Base-by-base conservation (phyloP, 306 rosid genomes). In the Pueraria montana region DNA sequence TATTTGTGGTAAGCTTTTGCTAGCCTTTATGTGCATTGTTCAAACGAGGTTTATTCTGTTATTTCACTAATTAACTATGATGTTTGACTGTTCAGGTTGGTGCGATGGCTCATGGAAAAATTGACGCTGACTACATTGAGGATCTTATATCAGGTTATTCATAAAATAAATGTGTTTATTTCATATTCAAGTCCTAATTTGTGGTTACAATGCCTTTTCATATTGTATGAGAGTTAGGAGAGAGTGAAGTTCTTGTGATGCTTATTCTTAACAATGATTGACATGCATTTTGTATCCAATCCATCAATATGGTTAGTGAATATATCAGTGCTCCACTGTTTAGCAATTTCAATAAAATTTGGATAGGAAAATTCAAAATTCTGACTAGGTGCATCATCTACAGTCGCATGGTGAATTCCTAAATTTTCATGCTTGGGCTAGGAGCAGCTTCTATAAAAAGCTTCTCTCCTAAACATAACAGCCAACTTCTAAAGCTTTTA, bases 71-170 rank as follows among this genome's bases (percentile, higher is more conserved):
- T n/a, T n/a, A n/a, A n/a, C n/a, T n/a, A n/a, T n/a, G n/a, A n/a
- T n/a, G n/a, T n/a, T n/a, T n/a, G n/a, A n/a, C n/a, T n/a, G n/a
- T n/a, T n/a, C n/a, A n/a, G n/a, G n/a, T n/a, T n/a, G n/a, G n/a
- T n/a, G n/a, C n/a, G 71, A 71, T 80, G 84, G 72, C 72, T 71
- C 78, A 30, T 80, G 84, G 84, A 80, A 80, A 80, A 59, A 80
- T 71, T 80, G 84, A 58, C 12, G 84, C 38, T 71, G 84, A 71
- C 17, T 80, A 71, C 62, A 59, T 59, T 59, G 78, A 80, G 30
- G 78, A 80, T 43, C 71, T 58, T 55, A 70, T 80, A 70, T 80
- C 78, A 61, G 84, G 79, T 81, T 58, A 18, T n/a, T 59, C 40
- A n/a, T 34, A 27, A 27, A 27, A 27, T 27, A 49, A 10, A 36